These are phyloP conservation scores for Leersia perrieri DNA, from an alignment of 176 grass and related monocot genomes.

Conservation along the genomic window DNA sequence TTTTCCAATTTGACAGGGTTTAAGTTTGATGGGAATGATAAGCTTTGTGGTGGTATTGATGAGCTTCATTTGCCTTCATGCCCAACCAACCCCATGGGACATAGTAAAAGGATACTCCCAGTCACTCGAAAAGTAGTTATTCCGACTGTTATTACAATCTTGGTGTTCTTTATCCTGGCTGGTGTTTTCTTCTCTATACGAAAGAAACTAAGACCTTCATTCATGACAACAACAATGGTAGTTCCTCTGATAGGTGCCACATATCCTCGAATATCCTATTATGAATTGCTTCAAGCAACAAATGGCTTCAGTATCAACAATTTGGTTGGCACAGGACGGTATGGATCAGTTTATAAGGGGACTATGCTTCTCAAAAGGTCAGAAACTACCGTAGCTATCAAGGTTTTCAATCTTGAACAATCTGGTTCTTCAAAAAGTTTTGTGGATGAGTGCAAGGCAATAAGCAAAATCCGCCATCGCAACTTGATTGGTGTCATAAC, in stretches of 20 bases:
- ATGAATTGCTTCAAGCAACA: slow-evolving; percentile 37
- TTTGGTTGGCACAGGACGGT: slow-evolving; percentile 41
- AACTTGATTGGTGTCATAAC: slow-evolving; percentile 49
- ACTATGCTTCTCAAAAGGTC: background rate
- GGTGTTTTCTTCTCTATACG: background rate
- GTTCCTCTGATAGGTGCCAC: background rate
- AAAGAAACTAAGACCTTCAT: background rate
- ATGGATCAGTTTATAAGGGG: slow-evolving; percentile 48
- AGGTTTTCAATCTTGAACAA: slow-evolving; percentile 41
- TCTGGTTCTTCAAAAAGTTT: slow-evolving; percentile 40
- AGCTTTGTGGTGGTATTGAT: slow-evolving; percentile 41
- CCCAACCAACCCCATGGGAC: background rate
- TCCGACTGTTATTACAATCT: background rate
- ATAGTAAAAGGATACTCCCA: background rate
- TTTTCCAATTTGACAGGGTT: slow-evolving; percentile 45
- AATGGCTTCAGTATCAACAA: slow-evolving; percentile 28
- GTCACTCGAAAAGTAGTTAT: slow-evolving; percentile 15
- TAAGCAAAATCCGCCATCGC: slow-evolving; percentile 46
- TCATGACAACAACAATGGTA: background rate
- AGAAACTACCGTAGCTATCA: slow-evolving; percentile 28
- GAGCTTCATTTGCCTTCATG: slow-evolving; percentile 41
- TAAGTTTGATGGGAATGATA: slow-evolving; percentile 40
- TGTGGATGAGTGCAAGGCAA: slow-evolving; percentile 36
- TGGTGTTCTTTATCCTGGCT: background rate
- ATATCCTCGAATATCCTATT: slow-evolving; percentile 32